phyloP scores from a whole-genome alignment of 805 yeast genomes.

The Zygosaccharomyces pseudorouxii region DNA sequence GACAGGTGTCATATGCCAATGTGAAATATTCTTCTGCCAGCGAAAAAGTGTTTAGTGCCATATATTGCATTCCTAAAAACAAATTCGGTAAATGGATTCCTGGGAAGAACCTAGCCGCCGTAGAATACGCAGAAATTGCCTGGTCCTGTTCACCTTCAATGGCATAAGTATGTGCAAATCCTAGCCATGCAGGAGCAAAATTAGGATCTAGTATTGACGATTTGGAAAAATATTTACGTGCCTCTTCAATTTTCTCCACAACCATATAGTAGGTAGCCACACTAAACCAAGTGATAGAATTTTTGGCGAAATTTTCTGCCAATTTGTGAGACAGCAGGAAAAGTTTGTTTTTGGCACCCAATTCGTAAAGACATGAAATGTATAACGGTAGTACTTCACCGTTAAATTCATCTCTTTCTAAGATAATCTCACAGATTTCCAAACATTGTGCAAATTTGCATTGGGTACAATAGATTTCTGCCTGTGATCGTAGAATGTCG shows the following conservation, averaged over 20 bases:
- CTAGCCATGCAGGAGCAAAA: conserved; percentile 95
- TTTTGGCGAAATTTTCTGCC: conserved; percentile 77
- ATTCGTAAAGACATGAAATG: conserved; percentile 77
- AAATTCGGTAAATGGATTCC: conserved; percentile 87
- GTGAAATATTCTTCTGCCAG: conserved; percentile 82
- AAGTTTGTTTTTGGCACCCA: conserved; percentile 75
- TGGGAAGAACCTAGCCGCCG: conserved; percentile 86
- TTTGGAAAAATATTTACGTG: conserved; percentile 81
- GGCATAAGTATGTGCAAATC: conserved; percentile 97
- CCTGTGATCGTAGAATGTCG: conserved; percentile 63
- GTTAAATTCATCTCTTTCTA: conserved; percentile 61
- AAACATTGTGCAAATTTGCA: conserved; percentile 77
- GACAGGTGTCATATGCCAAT: conserved; percentile 72
- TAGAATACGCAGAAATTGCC: conserved; percentile 94
- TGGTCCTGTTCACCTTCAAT: conserved; percentile 99
- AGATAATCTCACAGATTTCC: conserved; percentile 57
- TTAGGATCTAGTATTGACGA: conserved; percentile 85
- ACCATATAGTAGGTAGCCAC: conserved; percentile 86
- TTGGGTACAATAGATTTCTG: conserved; percentile 66
- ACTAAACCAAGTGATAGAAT: conserved; percentile 85
- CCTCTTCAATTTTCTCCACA: conserved; percentile 68
- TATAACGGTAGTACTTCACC: conserved; percentile 70
- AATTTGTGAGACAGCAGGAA: conserved; percentile 78
- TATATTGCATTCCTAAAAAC: conserved; percentile 93
- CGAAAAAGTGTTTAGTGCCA: conserved; percentile 76